Base-by-base conservation (phyloP, 305 asterid genomes). In the Striga hermonthica region DNA sequence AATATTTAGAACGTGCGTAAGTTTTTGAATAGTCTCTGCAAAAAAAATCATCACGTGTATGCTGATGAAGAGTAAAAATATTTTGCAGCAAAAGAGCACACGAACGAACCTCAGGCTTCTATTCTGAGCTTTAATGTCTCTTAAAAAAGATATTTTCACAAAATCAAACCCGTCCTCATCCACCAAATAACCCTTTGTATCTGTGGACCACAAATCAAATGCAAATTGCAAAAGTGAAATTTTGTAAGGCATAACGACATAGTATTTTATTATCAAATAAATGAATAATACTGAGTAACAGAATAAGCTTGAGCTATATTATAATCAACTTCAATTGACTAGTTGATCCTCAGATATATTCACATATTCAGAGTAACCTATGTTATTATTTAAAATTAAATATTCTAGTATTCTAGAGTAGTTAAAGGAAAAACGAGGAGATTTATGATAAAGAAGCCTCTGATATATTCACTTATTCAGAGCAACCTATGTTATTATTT, bases 141-240 rank as follows among this genome's bases (percentile, higher is more conserved):
- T 82, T 60, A 93, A 80, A 68, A 93, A 83, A 60, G 94, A 82
- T 76, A 93, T 84, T 81, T 93, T 93, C 84, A 85, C 79, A 84
- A 81, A 90, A 81, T 93, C 99, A 74, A 93, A 88, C 47, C 99
- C 99, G 62, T 93, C 99, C 75, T 93, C 99, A 64, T 93, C 99
- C 80, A 90, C 91, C 81, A 93, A 82, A 73, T 90, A 93, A 78
- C 99, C 99, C 74, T 83, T 93, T 10, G 96, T 83, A 80, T 93
- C 99, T 93, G 89, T 73, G 65, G 68, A 60, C 57, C 54, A 62
- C 43, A 73, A 72, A 60, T 22, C 63, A 67, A 67, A 66, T 36
- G 34, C 58, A 64, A 50, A 72, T 67, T 52, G 74, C 54, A 52
- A 62, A 74, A 71, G 31, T 72, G 48, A 22, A 22, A 22, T 22